These are phyloP conservation scores for Heterobasidion occidentale DNA, from an alignment of 1,284 basidiomycete species.

Conservation along the genomic window DNA sequence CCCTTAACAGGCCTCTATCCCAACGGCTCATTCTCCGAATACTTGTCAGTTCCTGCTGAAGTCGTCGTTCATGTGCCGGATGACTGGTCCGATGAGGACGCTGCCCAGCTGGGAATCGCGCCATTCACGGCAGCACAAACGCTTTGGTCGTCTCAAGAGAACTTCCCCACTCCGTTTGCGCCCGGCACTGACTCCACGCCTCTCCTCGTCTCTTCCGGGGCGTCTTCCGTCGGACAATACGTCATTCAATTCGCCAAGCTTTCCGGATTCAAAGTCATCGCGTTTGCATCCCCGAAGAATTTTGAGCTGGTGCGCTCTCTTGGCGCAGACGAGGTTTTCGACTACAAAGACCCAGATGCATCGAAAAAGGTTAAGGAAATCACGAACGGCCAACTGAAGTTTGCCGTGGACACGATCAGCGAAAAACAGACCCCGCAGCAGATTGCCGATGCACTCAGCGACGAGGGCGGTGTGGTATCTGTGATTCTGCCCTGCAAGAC, in stretches of 20 bases:
- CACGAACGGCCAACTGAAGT: constrained; percentile 2
- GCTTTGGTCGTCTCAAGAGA: constrained; percentile 18
- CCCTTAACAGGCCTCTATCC: background rate
- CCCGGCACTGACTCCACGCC: constrained; percentile 7
- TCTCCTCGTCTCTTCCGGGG: constrained; percentile 29
- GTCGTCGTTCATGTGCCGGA: constrained; percentile 21
- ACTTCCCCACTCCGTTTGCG: constrained; percentile 16
- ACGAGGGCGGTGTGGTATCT: constrained; percentile 4
- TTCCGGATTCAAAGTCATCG: constrained; percentile 28
- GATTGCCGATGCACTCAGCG: constrained; percentile 1
- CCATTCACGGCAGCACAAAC: constrained; percentile 21
- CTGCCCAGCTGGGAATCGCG: constrained; percentile 21
- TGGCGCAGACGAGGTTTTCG: constrained; percentile 32
- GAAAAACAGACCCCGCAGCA: background rate
- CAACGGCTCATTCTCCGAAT: constrained; percentile 26
- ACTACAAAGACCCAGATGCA: constrained; percentile 23
- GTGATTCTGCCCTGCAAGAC: constrained; percentile 1
- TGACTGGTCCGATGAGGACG: constrained; percentile 22
- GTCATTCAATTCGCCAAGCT: constrained; percentile 32
- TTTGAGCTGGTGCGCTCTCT: constrained; percentile 21
- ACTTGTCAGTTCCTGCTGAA: constrained; percentile 17
- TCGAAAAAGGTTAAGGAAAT: constrained; percentile 4
- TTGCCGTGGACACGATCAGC: constrained; percentile 3
- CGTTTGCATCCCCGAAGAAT: constrained; percentile 29
- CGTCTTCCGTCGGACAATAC: constrained; percentile 27